Conservation (phyloP, 495 filamentous ascomycete species). For the Hypoxylon fuscum region DNA sequence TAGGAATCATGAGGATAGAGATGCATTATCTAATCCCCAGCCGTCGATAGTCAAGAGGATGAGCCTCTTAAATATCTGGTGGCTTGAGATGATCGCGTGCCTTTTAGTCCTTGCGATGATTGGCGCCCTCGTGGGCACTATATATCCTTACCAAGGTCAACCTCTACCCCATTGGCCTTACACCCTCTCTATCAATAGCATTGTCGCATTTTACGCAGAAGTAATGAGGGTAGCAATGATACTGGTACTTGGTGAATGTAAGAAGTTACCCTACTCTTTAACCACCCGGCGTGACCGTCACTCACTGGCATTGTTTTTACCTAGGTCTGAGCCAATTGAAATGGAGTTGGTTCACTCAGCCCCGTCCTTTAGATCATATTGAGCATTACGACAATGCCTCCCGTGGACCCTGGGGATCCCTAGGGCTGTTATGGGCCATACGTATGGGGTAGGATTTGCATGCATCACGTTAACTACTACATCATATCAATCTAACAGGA, state of each 20-base stretch:
- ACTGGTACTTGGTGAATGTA: slow-evolving; percentile 27
- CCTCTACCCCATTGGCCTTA: slow-evolving; percentile 43
- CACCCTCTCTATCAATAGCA: slow-evolving; percentile 40
- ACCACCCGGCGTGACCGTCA: not conserved
- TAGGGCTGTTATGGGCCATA: slow-evolving; percentile 26
- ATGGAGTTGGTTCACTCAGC: slow-evolving; percentile 43
- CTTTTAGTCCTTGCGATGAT: slow-evolving; percentile 26
- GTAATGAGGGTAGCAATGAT: slow-evolving; percentile 41
- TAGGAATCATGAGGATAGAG: not conserved
- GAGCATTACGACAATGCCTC: slow-evolving; percentile 33
- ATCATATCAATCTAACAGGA: not conserved
- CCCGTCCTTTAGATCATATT: slow-evolving; percentile 26
- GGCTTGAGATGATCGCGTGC: slow-evolving; percentile 23
- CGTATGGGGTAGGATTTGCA: slow-evolving; percentile 3
- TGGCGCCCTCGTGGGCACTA: slow-evolving; percentile 33
- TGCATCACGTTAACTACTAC: too few species aligned
- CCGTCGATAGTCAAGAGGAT: not conserved
- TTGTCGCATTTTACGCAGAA: slow-evolving; percentile 40
- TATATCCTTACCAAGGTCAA: slow-evolving; percentile 32
- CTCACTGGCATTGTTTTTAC: not conserved
- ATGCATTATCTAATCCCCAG: not conserved
- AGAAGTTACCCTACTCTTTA: not conserved
- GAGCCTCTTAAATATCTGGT: slow-evolving; percentile 27
- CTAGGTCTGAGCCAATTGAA: slow-evolving; percentile 44
- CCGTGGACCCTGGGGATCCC: slow-evolving; percentile 32